Conservation (phyloP, 805 yeast genomes). For the Yarrowia sp. region DNA sequence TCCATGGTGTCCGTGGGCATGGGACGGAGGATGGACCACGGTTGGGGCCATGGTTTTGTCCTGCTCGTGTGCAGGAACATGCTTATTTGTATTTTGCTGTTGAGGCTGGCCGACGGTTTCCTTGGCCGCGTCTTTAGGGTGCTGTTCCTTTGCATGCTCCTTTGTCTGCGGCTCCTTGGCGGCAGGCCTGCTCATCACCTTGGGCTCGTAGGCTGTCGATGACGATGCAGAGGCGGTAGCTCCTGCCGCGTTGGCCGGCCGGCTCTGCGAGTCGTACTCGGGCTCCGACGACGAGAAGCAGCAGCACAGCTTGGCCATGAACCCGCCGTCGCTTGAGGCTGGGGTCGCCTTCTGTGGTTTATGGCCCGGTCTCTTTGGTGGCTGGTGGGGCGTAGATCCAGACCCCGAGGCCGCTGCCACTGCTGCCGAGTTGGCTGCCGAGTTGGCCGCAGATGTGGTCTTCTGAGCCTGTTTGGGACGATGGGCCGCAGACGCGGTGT, state of each 20-base stretch:
- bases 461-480: background rate
- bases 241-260: background rate
- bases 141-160: background rate
- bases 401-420: conserved; percentile 9
- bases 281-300: conserved; percentile 28
- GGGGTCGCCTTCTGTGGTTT: conserved; percentile 3
- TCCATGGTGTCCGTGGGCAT: no score
- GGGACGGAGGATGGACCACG: no score
- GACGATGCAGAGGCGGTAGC: conserved; percentile 18
- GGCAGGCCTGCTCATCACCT: conserved; percentile 10
- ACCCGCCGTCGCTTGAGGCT: background rate
- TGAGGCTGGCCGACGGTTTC: no score
- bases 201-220: conserved; percentile 27
- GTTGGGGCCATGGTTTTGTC: no score
- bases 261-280: conserved; percentile 29
- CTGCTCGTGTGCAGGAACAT: no score
- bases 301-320: conserved; percentile 30
- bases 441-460: background rate
- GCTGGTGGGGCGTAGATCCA: conserved; percentile 21
- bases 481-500: background rate
- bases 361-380: conserved; percentile 25
- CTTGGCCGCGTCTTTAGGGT: background rate
- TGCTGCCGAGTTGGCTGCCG: conserved; percentile 4
- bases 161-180: background rate
- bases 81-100: no score